Evolutionary conservation across 768 basidiomycete species (phyloP).

Genomic region (Psilocybe subaeruginosa): DNA sequence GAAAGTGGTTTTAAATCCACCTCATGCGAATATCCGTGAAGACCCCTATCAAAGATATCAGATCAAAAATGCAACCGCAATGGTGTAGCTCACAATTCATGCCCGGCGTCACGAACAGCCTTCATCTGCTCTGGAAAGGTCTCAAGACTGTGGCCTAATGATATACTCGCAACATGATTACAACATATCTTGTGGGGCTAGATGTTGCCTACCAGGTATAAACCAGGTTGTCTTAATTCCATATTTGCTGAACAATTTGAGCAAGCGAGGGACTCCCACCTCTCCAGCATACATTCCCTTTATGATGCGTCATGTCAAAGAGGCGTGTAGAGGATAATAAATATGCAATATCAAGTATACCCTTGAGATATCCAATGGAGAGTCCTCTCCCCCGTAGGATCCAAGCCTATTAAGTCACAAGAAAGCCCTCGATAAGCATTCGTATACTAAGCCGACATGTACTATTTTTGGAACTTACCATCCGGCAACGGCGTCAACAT

Average conservation of each 20-base stretch:
- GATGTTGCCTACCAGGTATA: conserved; percentile 54
- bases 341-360: conserved; percentile 29
- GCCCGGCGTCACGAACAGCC: conserved; percentile 70
- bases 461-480: conserved; percentile 43
- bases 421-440: background rate
- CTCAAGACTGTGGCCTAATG: conserved; percentile 67
- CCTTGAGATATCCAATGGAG: conserved; percentile 67
- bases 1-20: conserved; percentile 25
- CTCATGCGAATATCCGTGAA: conserved; percentile 77
- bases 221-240: conserved; percentile 74
- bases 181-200: background rate
- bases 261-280: conserved; percentile 67
- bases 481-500: conserved; percentile 79
- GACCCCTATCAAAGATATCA: conserved; percentile 40
- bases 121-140: conserved; percentile 76
- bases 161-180: too few species aligned
- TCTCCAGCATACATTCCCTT: conserved; percentile 77
- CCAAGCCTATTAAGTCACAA: conserved; percentile 51
- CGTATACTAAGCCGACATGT: background rate
- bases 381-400: conserved; percentile 77
- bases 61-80: background rate
- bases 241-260: conserved; percentile 75
- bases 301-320: too few species aligned
- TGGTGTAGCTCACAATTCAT: conserved; percentile 56
- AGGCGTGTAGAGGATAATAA: too few species aligned